Evolutionary conservation across 1,139 yeast genomes (phyloP).

Genomic region (Pichia norvegensis): DNA sequence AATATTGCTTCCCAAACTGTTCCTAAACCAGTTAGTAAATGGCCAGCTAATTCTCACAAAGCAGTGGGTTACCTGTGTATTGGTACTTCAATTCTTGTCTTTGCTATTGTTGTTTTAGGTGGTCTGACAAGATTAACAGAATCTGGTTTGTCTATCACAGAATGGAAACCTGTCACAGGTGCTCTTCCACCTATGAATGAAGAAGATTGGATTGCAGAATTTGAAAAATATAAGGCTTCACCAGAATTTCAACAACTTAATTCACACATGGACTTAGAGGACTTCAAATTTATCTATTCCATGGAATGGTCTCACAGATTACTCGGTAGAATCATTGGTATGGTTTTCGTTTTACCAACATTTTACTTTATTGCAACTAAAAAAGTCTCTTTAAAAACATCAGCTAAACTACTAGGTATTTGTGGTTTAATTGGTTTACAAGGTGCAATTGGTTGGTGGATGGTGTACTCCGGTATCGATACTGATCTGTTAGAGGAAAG

Average conservation of each 20-base stretch:
- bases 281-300: constrained; percentile 86
- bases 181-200: constrained; percentile 78
- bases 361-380: constrained; percentile 64
- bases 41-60: constrained; percentile 36
- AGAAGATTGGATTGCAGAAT: constrained; percentile 80
- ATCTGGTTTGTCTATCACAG: constrained; percentile 92
- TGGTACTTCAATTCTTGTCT: constrained; percentile 85
- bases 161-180: constrained; percentile 98
- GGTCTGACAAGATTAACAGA: constrained; percentile 94
- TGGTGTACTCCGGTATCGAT: constrained; percentile 95
- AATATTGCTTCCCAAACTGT: constrained; percentile 2
- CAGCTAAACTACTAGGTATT: constrained; percentile 60
- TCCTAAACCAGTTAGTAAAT: constrained; percentile 10
- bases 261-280: constrained; percentile 84
- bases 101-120: constrained; percentile 93
- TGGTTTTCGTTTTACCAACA: constrained; percentile 77
- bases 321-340: constrained; percentile 86
- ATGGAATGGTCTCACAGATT: constrained; percentile 98
- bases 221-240: constrained; percentile 67
- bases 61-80: constrained; percentile 81
- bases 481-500: constrained; percentile 72
- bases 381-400: constrained; percentile 62
- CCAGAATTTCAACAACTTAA: constrained; percentile 90
- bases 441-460: constrained; percentile 99
- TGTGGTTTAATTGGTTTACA: constrained; percentile 80